phyloP scores from a whole-genome alignment of 2,329 filamentous ascomycete genomes.

The Cladobotryum mycophilum region DNA sequence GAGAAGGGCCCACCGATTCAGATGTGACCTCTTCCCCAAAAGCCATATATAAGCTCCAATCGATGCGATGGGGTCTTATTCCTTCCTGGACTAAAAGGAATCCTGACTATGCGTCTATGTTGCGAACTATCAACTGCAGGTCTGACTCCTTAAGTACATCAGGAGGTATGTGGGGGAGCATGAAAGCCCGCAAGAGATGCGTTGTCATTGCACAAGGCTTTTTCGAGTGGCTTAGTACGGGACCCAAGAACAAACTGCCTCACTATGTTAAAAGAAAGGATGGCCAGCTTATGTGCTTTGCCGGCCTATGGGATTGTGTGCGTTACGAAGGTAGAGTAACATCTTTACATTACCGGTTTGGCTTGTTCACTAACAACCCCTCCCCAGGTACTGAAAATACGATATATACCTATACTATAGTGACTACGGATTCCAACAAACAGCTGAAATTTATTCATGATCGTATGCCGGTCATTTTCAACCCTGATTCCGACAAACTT shows the following conservation, averaged over 20 bases:
- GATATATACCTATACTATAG: slow-evolving; percentile 84
- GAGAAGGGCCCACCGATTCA: neutral
- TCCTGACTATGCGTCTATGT: slow-evolving; percentile 67
- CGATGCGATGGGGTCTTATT: slow-evolving; percentile 94
- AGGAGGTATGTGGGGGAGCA: slow-evolving; percentile 81
- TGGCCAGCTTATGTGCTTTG: slow-evolving; percentile 78
- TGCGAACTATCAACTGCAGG: slow-evolving; percentile 93
- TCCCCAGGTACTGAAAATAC: slow-evolving; percentile 45
- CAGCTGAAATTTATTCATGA: slow-evolving; percentile 85
- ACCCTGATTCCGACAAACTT: slow-evolving; percentile 65
- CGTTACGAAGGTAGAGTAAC: slow-evolving; percentile 59
- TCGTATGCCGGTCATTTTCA: slow-evolving; percentile 89
- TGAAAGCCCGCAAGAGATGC: slow-evolving; percentile 87
- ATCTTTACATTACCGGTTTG: too few relatives aligned
- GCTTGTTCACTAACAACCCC: neutral
- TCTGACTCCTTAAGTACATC: slow-evolving; percentile 74
- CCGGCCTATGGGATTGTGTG: slow-evolving; percentile 87
- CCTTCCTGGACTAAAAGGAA: slow-evolving; percentile 89
- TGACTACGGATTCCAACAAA: slow-evolving; percentile 81
- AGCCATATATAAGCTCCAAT: slow-evolving; percentile 72
- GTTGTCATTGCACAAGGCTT: slow-evolving; percentile 87
- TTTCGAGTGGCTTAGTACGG: slow-evolving; percentile 90
- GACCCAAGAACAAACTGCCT: slow-evolving; percentile 69
- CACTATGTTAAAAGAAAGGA: slow-evolving; percentile 80
- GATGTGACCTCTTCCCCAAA: neutral